Evolutionary conservation across 306 rosid genomes (phyloP).

Genomic region (Morella rubra): DNA sequence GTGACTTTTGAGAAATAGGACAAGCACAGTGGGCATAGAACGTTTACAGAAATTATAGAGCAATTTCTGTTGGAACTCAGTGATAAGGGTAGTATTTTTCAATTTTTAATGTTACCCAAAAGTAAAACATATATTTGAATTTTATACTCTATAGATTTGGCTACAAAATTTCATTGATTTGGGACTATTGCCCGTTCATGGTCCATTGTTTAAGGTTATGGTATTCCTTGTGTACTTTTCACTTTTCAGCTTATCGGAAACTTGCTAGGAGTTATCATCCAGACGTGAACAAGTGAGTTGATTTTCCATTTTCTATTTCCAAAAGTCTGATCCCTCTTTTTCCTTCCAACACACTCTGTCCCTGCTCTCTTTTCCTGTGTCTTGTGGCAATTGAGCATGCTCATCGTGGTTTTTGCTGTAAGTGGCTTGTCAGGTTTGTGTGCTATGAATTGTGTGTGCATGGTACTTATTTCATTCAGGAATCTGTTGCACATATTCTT

Average conservation of each 20-base stretch:
- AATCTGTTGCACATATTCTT: not conserved
- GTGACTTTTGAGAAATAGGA: not conserved
- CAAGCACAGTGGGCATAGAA: not conserved
- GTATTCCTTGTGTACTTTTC: slow-evolving; percentile 16
- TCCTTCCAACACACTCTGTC: not conserved
- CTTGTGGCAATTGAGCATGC: slow-evolving; percentile 13
- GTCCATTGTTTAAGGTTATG: slow-evolving; percentile 2
- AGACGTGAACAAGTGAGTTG: slow-evolving; percentile 93
- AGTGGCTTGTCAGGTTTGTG: slow-evolving; percentile 11
- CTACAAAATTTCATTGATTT: not conserved
- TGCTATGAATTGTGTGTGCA: not conserved
- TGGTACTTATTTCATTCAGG: not conserved
- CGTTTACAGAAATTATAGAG: not conserved
- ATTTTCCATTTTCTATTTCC: not conserved
- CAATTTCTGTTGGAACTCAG: not conserved
- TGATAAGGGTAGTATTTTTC: not conserved
- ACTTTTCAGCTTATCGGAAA: slow-evolving; percentile 86
- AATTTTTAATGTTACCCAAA: not conserved
- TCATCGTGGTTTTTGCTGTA: slow-evolving; percentile 9
- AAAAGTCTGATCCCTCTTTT: slow-evolving; percentile 4
- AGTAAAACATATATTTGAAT: not conserved
- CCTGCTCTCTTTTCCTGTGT: not conserved
- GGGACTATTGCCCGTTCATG: not conserved
- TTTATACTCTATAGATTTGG: not conserved
- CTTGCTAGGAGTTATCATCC: slow-evolving; percentile 96